These are phyloP conservation scores for Candida albicans DNA, from an alignment of 1,139 yeast genomes.

Conservation along the genomic window DNA sequence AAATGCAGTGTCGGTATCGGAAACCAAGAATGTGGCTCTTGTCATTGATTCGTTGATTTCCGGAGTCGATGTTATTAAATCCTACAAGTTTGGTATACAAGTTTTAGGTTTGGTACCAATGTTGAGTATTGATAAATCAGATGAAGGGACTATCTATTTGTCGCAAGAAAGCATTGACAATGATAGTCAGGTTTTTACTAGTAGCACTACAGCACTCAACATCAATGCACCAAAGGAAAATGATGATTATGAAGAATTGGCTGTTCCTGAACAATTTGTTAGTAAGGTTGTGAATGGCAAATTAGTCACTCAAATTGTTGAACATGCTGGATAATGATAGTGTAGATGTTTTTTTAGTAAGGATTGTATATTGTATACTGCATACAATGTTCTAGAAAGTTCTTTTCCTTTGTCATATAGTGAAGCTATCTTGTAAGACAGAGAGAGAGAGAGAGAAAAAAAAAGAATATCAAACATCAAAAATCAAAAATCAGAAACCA, in stretches of 20 bases:
- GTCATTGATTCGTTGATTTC: slow-evolving; percentile 84
- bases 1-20: slow-evolving; percentile 80
- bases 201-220: slow-evolving; percentile 82
- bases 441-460: too few relatives aligned
- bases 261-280: slow-evolving; percentile 87
- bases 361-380: background rate
- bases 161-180: slow-evolving; percentile 67
- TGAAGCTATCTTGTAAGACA: background rate
- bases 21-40: slow-evolving; percentile 69
- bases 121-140: slow-evolving; percentile 83
- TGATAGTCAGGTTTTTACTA: slow-evolving; percentile 68
- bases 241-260: slow-evolving; percentile 62
- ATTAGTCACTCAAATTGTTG: slow-evolving; percentile 44
- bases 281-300: slow-evolving; percentile 50
- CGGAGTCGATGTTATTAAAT: slow-evolving; percentile 85
- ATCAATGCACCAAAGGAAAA: slow-evolving; percentile 70
- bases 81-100: slow-evolving; percentile 80
- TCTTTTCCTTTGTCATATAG: background rate
- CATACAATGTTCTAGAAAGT: slow-evolving; percentile 2
- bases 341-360: background rate
- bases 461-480: too few relatives aligned
- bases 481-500: too few relatives aligned
- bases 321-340: slow-evolving; percentile 43
- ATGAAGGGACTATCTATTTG: slow-evolving; percentile 80
- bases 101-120: slow-evolving; percentile 78